phyloP scores from a whole-genome alignment of 225 moss, liverwort and hornwort species.

The Thuidium tamariscinum region DNA sequence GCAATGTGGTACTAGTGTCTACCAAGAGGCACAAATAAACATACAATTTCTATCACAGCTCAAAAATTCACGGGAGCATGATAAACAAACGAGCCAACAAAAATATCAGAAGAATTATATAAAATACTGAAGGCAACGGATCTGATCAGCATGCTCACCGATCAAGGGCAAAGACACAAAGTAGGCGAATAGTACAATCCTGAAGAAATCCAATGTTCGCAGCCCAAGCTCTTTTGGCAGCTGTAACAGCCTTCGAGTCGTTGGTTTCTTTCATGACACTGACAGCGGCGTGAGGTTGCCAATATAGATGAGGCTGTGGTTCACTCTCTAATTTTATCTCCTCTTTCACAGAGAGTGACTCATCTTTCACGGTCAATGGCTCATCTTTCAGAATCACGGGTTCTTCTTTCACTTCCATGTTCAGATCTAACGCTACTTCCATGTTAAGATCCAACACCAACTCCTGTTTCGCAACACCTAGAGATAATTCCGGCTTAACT shows the following conservation, averaged over 20 bases:
- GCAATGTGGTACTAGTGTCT: neutral
- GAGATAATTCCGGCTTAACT: conserved; percentile 12
- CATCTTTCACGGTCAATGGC: conserved; percentile 1
- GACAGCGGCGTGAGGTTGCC: conserved; percentile 6
- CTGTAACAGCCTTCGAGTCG: conserved; percentile 30
- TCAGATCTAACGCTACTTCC: conserved; percentile 63
- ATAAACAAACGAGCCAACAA: neutral
- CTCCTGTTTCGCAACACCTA: conserved; percentile 24
- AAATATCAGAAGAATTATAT: neutral
- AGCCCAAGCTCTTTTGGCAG: conserved; percentile 59
- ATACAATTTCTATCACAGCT: neutral
- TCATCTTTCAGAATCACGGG: conserved; percentile 11
- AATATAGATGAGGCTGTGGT: conserved; percentile 8
- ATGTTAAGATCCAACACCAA: conserved; percentile 44
- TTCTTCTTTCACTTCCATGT: conserved; percentile 41
- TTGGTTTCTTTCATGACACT: conserved; percentile 25
- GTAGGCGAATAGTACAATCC: conserved; percentile 77
- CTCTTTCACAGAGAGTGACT: neutral
- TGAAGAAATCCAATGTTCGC: conserved; percentile 78
- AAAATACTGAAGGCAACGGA: neutral
- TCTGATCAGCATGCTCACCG: conserved; percentile 17
- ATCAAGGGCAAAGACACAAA: conserved; percentile 84
- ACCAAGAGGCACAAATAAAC: neutral
- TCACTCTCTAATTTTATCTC: neutral
- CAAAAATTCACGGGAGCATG: neutral